Evolutionary conservation across 2,329 filamentous ascomycete species (phyloP), one percentile per base, ranked within the genome.

Genomic region (Diaporthe citriasiana): DNA sequence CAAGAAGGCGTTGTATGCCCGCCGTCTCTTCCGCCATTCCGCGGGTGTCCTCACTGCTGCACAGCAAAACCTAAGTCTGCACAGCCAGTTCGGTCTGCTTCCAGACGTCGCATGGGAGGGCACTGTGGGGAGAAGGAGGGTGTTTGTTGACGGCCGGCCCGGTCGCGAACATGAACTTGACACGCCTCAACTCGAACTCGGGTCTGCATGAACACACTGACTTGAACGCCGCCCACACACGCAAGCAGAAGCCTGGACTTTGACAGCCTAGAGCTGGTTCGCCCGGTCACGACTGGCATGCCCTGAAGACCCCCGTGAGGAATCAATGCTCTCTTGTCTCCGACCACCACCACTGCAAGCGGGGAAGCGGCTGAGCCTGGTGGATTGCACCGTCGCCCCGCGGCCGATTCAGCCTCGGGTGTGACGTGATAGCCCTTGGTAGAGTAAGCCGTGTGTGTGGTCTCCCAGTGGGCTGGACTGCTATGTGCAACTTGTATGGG

Each of bases 391-490:
- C 22, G 9, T 47, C 47, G 45, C 63, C 63, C 38, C 63, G 63
- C 63, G 63, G 63, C 63, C 63, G 63, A 66, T 66, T 66, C 63
- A 66, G 63, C 63, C 63, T 51, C 63, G 63, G 22, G 45, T 66
- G 63, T 35, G 63, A 66, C 63, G 30, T 66, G 45, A 51, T 47
- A 22, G 42, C 27, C 22, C 42, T 35, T 25, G 45, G 30, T 30
- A 51, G 45, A 66, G 63, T 66, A 66, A 66, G 63, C 63, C 51
- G 63, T 51, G 63, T 40, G 45, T 51, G 17, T 33, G 22, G 33
- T 38, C 30, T 66, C 63, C 45, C 63, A 40, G 45, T 19, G 47
- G 30, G 30, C 13, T 33, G 42, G 60, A 45, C 60, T 50, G 60
- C 60, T 38, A 13, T 66, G 42, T 22, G 60, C 60, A n/a, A 9